phyloP scores from a whole-genome alignment of 2,329 filamentous ascomycete genomes.

The Chaetomium sp. region DNA sequence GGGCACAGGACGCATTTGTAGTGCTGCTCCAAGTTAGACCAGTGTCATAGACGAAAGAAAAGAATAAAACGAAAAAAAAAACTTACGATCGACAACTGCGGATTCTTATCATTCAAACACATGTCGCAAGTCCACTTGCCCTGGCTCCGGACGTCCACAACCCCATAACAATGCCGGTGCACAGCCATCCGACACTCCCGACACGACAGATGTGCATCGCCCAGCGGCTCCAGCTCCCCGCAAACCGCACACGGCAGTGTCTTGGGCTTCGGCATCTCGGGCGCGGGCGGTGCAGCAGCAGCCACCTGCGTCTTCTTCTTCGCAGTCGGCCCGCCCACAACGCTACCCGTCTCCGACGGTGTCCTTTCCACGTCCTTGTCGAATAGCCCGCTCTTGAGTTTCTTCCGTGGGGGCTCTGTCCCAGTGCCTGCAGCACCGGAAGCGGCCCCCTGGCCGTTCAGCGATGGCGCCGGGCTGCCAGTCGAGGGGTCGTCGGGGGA shows the following conservation, averaged over 20 bases:
- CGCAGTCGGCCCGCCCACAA: conserved; percentile 28
- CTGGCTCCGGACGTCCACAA: conserved; percentile 60
- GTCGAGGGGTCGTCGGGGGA: conserved; percentile 25
- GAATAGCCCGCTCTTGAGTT: conserved; percentile 49
- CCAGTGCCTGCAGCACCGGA: conserved; percentile 13
- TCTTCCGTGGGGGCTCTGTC: conserved; percentile 57
- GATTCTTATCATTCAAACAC: conserved; percentile 89
- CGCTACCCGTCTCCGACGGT: conserved; percentile 40
- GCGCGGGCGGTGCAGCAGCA: conserved; percentile 57
- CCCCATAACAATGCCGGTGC: conserved; percentile 88
- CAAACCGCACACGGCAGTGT: conserved; percentile 82
- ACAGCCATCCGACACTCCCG: conserved; percentile 86
- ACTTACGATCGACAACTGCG: conserved; percentile 82
- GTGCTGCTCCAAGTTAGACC: conserved; percentile 42
- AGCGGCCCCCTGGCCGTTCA: conserved; percentile 20
- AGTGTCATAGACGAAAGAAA: background rate
- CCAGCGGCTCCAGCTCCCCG: conserved; percentile 61
- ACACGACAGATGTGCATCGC: conserved; percentile 70
- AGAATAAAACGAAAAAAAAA: background rate
- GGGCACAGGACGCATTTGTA: conserved; percentile 94
- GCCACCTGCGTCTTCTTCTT: conserved; percentile 56
- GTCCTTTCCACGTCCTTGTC: conserved; percentile 47
- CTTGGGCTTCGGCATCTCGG: conserved; percentile 72
- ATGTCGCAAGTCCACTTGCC: conserved; percentile 93
- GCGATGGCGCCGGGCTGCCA: background rate